phyloP scores from a whole-genome alignment of 257 asterid species.

The Solanum corneliomulleri region DNA sequence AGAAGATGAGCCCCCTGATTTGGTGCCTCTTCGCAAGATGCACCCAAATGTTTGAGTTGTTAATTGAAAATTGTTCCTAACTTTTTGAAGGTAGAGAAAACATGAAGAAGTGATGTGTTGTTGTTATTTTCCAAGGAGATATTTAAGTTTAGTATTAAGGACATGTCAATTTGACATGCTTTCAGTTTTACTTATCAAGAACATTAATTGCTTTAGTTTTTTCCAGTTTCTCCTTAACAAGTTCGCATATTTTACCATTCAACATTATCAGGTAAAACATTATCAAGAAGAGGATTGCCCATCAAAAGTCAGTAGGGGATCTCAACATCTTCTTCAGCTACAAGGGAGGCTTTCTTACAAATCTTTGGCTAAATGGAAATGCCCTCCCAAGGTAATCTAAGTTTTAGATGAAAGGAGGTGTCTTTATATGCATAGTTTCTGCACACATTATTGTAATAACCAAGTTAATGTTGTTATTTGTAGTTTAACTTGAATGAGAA shows the following conservation, averaged over 20 bases:
- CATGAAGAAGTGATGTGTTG: neutral
- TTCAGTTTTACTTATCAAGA: neutral
- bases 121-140: neutral
- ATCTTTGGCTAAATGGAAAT: slow-evolving; percentile 13
- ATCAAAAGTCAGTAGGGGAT: neutral
- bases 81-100: neutral
- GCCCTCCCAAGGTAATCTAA: slow-evolving; percentile 15
- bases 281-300: neutral
- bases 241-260: neutral
- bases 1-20: neutral
- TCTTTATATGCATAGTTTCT: neutral
- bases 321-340: neutral
- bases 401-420: neutral
- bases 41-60: neutral
- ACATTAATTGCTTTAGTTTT: neutral
- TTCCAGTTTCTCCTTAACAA: neutral
- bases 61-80: neutral
- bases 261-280: slow-evolving; percentile 1
- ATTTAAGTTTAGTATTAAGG: neutral
- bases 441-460: neutral
- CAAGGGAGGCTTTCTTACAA: neutral
- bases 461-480: neutral
- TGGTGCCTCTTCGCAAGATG: neutral
- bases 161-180: neutral
- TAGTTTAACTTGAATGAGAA: slow-evolving; percentile 18